A percentile compares a stretch with the other conserved stretches of the same genome.
Evolutionary conservation across 2,329 filamentous ascomycete genomes (phyloP).

Genomic region (Knufia petricola): DNA sequence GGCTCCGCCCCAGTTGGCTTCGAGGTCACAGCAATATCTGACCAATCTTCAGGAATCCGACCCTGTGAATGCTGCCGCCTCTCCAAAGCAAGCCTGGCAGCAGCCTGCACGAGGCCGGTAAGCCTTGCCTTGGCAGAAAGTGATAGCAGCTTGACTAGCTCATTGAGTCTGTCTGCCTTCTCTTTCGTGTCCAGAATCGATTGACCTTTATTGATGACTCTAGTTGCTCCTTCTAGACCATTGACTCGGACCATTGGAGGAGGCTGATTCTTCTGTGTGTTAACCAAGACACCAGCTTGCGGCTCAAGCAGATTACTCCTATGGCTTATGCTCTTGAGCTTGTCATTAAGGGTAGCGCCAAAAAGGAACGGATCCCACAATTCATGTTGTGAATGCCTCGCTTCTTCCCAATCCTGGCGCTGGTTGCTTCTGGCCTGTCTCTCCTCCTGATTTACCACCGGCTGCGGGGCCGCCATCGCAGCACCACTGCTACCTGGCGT

Average conservation of each 20-base stretch:
- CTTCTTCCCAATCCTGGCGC: conserved; percentile 54
- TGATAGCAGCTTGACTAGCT: conserved; percentile 73
- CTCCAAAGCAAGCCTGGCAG: conserved; percentile 58
- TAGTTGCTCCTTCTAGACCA: conserved; percentile 52
- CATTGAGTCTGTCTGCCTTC: conserved; percentile 56
- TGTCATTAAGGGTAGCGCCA: conserved; percentile 46
- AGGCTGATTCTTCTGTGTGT: conserved; percentile 31
- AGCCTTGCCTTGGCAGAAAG: conserved; percentile 74
- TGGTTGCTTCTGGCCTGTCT: conserved; percentile 55
- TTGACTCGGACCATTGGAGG: conserved; percentile 38
- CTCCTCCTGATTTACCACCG: conserved; percentile 37
- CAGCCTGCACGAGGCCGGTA: conserved; percentile 66
- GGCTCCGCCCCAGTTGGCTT: conserved; percentile 31
- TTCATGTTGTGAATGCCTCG: conserved; percentile 57
- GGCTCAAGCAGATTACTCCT: conserved; percentile 50
- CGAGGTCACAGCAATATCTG: conserved; percentile 54
- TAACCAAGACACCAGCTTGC: conserved; percentile 47
- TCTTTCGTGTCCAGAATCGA: conserved; percentile 60
- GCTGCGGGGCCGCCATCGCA: background rate
- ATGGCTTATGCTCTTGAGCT: conserved; percentile 48
- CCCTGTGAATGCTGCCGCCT: conserved; percentile 74
- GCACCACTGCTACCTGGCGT: conserved; percentile 11
- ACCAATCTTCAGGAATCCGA: conserved; percentile 65
- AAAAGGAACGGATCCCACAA: conserved; percentile 64
- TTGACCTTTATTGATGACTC: conserved; percentile 54